These are phyloP conservation scores for Vaccinium macrocarpon DNA, from an alignment of 148 eudicot genomes.

Conservation along the genomic window DNA sequence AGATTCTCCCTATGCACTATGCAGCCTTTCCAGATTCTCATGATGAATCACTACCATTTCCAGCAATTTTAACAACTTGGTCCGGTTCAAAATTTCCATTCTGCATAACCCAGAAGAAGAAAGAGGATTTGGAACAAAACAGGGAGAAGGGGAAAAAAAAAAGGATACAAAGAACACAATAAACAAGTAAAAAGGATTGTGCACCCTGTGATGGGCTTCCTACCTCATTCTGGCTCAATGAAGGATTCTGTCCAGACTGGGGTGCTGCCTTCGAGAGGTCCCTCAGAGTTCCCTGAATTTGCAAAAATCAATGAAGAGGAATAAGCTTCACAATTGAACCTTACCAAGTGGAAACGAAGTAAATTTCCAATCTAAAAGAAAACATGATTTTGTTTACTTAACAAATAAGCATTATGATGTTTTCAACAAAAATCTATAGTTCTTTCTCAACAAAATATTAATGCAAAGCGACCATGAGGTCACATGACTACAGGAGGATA, in stretches of 20 bases:
- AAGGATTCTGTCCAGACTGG: conserved; percentile 33
- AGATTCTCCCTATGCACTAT: background rate
- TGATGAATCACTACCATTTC: conserved; percentile 43
- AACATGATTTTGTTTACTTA: background rate
- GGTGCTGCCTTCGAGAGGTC: conserved; percentile 58
- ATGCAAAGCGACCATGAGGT: background rate
- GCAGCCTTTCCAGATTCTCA: conserved; percentile 17
- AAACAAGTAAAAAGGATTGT: background rate
- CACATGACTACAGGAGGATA: background rate
- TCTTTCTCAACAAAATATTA: background rate
- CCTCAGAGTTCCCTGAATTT: conserved; percentile 63
- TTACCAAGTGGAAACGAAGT: background rate
- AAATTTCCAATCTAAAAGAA: background rate
- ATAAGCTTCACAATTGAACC: background rate
- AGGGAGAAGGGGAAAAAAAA: background rate
- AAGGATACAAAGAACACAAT: background rate
- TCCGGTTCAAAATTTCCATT: conserved; percentile 43
- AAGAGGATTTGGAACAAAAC: background rate
- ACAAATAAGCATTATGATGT: background rate
- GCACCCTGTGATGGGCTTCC: conserved; percentile 18
- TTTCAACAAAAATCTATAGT: background rate
- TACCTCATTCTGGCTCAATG: conserved; percentile 41
- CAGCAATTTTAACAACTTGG: conserved; percentile 37
- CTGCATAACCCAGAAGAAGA: conserved; percentile 23
- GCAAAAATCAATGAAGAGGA: conserved; percentile 2